Base-by-base conservation (phyloP, 441 rosid genomes). In the Corymbia calophylla region DNA sequence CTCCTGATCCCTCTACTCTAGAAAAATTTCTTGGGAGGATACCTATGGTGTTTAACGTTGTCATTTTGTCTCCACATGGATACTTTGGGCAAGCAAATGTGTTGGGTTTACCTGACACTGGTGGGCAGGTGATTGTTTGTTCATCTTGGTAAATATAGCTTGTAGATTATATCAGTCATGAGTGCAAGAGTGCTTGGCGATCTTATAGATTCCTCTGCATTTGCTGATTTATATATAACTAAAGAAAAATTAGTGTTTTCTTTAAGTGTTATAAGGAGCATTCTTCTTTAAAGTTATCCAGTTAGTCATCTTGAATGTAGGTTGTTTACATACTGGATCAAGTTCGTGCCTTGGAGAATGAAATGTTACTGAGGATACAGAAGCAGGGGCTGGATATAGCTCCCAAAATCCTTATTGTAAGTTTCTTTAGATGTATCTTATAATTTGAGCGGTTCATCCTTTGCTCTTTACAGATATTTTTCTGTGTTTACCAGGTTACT, bases 1-100 rank as follows among this genome's bases (percentile, higher is more conserved):
- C 99, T 87, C 99, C 99, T 16, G 99, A 97, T 93, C 99, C 99
- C 54, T 93, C 98, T 17, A 94, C 95, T 73, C 92, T 98, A 66
- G 99, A 98, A 95, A 96, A 92, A 92, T 98, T 98, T 93, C 99
- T 98, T 29, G 99, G 99, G 89, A 95, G 97, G 90, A 62, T 97
- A 53, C 99, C 99, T 0, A 97, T 97, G 99, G 97, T 96, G 88
- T 97, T 98, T 90, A 95, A 98, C 85, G 99, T 97, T 89, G 99
- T 96, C 58, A 96, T 98, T 93, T 93, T 98, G 92, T 98, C 99
- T 90, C 98, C 97, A 8, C 99, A 98, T 91, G 99, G 99, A 90
- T 98, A 95, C 92, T 98, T 98, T 56, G 99, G 99, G 55, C 99
- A 98, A 94, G 99, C 99, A 29, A 98, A 98, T 93, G 99, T 98